Percentiles rank a stretch among this genome's conserved stretches.
Evolutionary conservation across 768 basidiomycete genomes (phyloP).

Genomic region (Suillus occidentalis): DNA sequence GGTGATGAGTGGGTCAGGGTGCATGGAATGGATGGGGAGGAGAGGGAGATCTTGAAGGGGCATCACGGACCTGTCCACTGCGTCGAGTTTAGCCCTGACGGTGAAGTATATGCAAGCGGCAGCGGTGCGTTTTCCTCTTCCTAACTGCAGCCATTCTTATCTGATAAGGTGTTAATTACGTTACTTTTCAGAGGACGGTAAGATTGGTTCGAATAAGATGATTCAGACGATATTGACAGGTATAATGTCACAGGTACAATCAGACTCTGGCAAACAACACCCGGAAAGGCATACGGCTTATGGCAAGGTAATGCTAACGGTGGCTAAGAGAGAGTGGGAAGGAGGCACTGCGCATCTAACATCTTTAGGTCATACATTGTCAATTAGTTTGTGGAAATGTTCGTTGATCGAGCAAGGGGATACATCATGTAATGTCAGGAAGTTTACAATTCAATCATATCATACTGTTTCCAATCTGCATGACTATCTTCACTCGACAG

Average conservation of each 20-base stretch:
- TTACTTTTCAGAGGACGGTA: constrained; percentile 66
- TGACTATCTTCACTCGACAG: background rate
- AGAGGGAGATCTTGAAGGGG: constrained; percentile 89
- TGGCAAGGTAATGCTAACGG: constrained; percentile 70
- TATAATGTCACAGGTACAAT: constrained; percentile 68
- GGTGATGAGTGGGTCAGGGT: constrained; percentile 97
- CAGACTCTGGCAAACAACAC: constrained; percentile 95
- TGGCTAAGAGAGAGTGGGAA: constrained; percentile 30
- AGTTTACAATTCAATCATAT: constrained; percentile 13
- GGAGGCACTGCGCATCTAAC: constrained; percentile 16
- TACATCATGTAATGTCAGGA: constrained; percentile 20
- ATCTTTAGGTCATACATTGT: constrained; percentile 10
- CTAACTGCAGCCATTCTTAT: constrained; percentile 8
- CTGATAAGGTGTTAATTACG: constrained; percentile 9
- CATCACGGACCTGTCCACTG: constrained; percentile 98
- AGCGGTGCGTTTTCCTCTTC: constrained; percentile 65
- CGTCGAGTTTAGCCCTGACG: constrained; percentile 92
- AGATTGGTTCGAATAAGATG: background rate
- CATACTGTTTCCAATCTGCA: constrained; percentile 7
- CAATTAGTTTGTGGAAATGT: constrained; percentile 14
- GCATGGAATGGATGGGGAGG: constrained; percentile 87
- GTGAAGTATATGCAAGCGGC: constrained; percentile 96
- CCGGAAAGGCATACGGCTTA: constrained; percentile 88
- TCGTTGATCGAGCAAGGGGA: constrained; percentile 21
- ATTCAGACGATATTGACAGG: constrained; percentile 6